Evolutionary conservation across 768 basidiomycete genomes (phyloP), one percentile per base, ranked within the genome.

Genomic region (Saitozyma podzolica): DNA sequence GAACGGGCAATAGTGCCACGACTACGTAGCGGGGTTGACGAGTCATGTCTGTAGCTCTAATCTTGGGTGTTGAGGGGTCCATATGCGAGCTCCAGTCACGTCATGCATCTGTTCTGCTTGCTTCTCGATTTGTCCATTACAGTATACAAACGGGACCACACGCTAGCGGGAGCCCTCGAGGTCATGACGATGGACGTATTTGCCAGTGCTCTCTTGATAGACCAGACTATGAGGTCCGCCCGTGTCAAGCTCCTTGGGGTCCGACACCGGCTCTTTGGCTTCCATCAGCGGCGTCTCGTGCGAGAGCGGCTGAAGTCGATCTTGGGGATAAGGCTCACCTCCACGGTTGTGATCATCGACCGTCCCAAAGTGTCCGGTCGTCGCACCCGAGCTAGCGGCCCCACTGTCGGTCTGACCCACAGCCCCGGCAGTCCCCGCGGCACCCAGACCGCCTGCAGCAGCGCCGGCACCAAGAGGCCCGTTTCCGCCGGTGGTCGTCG

Each of bases 181-280:
- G 50, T 78, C 77, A 11, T 66, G 64, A 48, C 77, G 59, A 64
- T 78, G 77, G 9, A 73, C 66, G 62, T 78, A 78, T 54, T 75
- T 73, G 29, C 72, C 70, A 9, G 65, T 69, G 6, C 65, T 56
- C 53, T 75, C 68, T 39, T 76, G 55, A 58, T 63, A 75, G 50
- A 78, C 77, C 16, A 78, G 60, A 9, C 64, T 62, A 65, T 78
- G 77, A 14, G 66, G 69, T n/a, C 67, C 68, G 17, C 72, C 75
- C 45, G 73, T 70, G 55, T 76, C 75, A 51, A 78, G 62, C 17
- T 74, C 70, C 58, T 73, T 60, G 37, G 72, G 72, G 63, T 75
- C 58, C 50, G 65, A 62, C 39, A 75, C 48, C 39, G 73, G 71
- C 29, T 29, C 29, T 29, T 2, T 29, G 9, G 41, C 55, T 61